Percentiles rank a stretch among this genome's conserved stretches.
These are phyloP conservation scores for Linaria vulgaris DNA, from an alignment of 257 asterid genomes.

Conservation along the genomic window DNA sequence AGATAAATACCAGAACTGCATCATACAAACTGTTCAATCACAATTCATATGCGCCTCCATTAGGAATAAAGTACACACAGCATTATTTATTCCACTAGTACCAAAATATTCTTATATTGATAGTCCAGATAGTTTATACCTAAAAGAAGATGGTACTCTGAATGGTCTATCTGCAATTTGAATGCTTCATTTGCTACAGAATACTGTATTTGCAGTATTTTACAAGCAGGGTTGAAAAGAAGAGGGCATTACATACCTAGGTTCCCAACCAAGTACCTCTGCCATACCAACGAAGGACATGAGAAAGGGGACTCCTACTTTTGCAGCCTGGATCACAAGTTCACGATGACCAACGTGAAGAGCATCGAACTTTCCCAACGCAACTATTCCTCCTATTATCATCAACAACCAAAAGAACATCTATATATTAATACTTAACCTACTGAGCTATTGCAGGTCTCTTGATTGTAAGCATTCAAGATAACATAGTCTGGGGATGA, in stretches of 20 bases:
- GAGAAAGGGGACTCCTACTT: constrained; percentile 77
- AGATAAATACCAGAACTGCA: no score
- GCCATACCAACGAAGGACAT: constrained; percentile 93
- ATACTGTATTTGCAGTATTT: not conserved
- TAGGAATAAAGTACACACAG: no score
- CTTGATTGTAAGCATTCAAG: no score
- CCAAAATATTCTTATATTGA: not conserved
- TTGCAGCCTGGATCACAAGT: constrained; percentile 93
- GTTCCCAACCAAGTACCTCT: constrained; percentile 91
- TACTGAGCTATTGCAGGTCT: no score
- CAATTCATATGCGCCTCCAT: not conserved
- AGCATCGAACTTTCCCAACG: constrained; percentile 97
- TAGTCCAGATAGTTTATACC: not conserved
- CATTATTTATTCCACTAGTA: not conserved
- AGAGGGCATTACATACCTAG: constrained; percentile 54
- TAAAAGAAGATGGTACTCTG: not conserved
- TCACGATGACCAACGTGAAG: constrained; percentile 98
- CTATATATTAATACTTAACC: no score
- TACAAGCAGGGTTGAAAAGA: constrained; percentile 11
- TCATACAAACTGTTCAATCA: not conserved
- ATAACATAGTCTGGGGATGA: no score
- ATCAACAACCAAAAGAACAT: constrained; percentile 1
- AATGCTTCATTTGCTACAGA: not conserved
- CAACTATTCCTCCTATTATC: constrained; percentile 80
- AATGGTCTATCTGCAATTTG: not conserved